Evolutionary conservation across 768 basidiomycete genomes (phyloP), one percentile per base, ranked within the genome.

Genomic region (Trametes cubensis): DNA sequence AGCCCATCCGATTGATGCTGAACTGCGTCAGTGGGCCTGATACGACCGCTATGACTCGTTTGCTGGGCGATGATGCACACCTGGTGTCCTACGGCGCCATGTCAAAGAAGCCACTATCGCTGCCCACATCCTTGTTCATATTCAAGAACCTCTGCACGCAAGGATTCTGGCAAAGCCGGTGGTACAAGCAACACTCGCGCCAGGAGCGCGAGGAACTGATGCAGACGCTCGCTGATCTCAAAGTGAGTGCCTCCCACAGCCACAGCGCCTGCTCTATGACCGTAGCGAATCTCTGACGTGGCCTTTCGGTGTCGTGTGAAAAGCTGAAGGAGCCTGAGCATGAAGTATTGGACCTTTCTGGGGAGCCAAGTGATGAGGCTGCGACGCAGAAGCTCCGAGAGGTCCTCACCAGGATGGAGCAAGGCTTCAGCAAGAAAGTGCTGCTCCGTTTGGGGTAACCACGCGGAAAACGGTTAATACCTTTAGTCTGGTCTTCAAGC

Each of bases 81-180:
- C 80, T 94, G 14, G 87, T 94, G 8, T 92, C 94, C 0, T 95
- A 95, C 57, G 94, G 94, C 28, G 92, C 90, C 6, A 95, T 95
- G 93, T 89, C 93, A 1, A 93, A 89, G 70, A 81, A 88, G 55
- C 91, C 93, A 0, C 73, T 95, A 18, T 81, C 85, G 1, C 71
- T 95, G 21, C 89, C 94, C 1, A 87, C 90, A 0, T 89, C 89
- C 0, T 76, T 86, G 21, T 88, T 92, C 74, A 93, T 95, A 62
- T 95, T 95, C 80, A 92, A 87, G 65, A 89, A 92, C 71, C 77
- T 95, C 65, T 87, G 81, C 0, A 80, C 81, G 23, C 87, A 84
- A 52, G 93, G 91, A 6, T 92, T 88, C 73, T 93, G 91, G 90
- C 88, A 90, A 71, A 84, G 78, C 54, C 79, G 81, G 30, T 92